Conservation (phyloP, 1,139 yeast species). For the Hyphopichia fennica region DNA sequence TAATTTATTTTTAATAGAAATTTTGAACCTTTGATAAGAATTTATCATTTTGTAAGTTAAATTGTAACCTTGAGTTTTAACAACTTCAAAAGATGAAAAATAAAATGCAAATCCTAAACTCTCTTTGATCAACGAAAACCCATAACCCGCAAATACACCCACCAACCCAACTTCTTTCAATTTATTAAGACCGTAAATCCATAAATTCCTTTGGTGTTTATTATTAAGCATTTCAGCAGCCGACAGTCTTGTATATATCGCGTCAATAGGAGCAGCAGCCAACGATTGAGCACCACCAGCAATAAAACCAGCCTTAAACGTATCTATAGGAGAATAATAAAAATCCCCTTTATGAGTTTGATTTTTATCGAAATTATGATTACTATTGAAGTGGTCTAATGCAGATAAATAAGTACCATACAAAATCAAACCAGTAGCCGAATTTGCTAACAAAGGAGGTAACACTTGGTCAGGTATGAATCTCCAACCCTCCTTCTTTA, state of each 20-base stretch:
- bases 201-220: constrained; percentile 60
- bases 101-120: constrained; percentile 84
- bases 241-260: constrained; percentile 78
- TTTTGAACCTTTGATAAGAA: constrained; percentile 46
- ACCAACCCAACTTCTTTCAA: constrained; percentile 71
- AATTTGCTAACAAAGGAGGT: constrained; percentile 86
- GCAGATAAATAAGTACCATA: constrained; percentile 76
- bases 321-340: constrained; percentile 45
- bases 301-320: constrained; percentile 76
- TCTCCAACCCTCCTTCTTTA: constrained; percentile 79
- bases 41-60: constrained; percentile 61
- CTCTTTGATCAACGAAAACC: constrained; percentile 74
- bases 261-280: constrained; percentile 95
- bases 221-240: constrained; percentile 73
- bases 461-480: constrained; percentile 81
- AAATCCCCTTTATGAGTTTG: constrained; percentile 7
- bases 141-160: constrained; percentile 90
- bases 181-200: constrained; percentile 74
- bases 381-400: constrained; percentile 30
- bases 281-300: constrained; percentile 87
- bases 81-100: constrained; percentile 80
- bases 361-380: constrained; percentile 6
- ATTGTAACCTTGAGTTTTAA: constrained; percentile 66
- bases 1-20: constrained; percentile 19
- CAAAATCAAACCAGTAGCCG: constrained; percentile 80